Evolutionary conservation across 1,139 yeast species (phyloP), one percentile per base, ranked within the genome.

Genomic region (Geotrichum australiense): DNA sequence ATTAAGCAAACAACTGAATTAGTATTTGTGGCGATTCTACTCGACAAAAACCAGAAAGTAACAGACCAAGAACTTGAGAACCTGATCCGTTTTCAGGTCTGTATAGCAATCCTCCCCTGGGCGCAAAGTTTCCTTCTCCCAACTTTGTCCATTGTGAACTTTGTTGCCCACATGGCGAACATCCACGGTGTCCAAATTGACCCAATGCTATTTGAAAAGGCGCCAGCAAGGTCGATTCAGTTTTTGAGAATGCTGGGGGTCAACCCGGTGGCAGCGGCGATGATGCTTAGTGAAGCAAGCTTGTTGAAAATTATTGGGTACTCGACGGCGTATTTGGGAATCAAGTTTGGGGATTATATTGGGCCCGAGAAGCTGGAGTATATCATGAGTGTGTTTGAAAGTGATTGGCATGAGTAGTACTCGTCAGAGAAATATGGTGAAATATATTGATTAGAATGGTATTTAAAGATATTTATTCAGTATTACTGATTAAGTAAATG

Each of bases 241-340:
- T 44, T 44, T 35, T 25, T 44, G 12, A 39, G 24, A n/a, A 30
- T 37, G 4, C 41, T 44, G n/a, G 42, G 42, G n/a, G 21, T 44
- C 8, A 44, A 44, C 21, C 37, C 43, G 5, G 32, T 44, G 7
- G 42, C 45, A 11, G 45, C 44, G 1, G 45, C 47, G 4, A 5
- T 35, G 11, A 23, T 44, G 20, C 28, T 44, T n/a, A 28, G 33
- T 18, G 33, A 37, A 2, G 23, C 31, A 8, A 31, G 21, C 5
- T 10, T 44, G 15, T 11, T 44, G 28, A 37, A 29, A 1, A 23
- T 44, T 15, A 34, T 44, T 18, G 28, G 25, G 21, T 15, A 30
- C 25, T 26, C 41, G 4, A 39, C 43, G 15, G 42, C 43, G 4
- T 32, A 44, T 22, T 31, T 44, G 35, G 41, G 22, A n/a, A 41